Conservation (phyloP, 805 yeast species). For the Sugiyamaella mastotermitis region DNA sequence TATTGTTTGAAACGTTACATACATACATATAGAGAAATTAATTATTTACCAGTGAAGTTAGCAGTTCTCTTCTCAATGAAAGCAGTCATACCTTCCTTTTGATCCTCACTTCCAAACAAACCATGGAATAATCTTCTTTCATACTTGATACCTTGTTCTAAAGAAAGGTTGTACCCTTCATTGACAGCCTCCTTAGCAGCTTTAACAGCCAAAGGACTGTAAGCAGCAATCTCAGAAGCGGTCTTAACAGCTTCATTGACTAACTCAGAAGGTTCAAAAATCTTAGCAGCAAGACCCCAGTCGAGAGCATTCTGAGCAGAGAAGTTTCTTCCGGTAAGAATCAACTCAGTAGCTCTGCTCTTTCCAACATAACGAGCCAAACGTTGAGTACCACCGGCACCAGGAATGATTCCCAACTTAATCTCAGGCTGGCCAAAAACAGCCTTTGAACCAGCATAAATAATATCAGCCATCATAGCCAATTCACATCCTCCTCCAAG, state of each 20-base stretch:
- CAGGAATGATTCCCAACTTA: conserved; percentile 46
- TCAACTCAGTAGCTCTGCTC: conserved; percentile 43
- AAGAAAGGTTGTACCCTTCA: conserved; percentile 32
- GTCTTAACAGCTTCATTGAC: conserved; percentile 40
- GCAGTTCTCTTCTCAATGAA: conserved; percentile 43
- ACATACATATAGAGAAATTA: background rate
- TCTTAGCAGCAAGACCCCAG: conserved; percentile 44
- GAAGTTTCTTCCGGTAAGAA: conserved; percentile 43
- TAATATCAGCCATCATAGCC: conserved; percentile 48
- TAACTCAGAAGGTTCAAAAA: conserved; percentile 35
- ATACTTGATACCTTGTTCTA: conserved; percentile 36
- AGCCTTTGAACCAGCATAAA: conserved; percentile 45
- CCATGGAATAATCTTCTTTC: conserved; percentile 43
- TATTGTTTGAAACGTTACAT: too few species aligned
- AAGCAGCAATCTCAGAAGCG: conserved; percentile 37
- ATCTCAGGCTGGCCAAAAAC: conserved; percentile 52
- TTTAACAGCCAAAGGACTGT: conserved; percentile 39
- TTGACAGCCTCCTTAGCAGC: conserved; percentile 44
- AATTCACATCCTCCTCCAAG: conserved; percentile 54
- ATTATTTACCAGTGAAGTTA: conserved; percentile 29
- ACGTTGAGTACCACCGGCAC: conserved; percentile 51
- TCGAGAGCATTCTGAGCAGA: conserved; percentile 39
- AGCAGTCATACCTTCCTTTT: conserved; percentile 46
- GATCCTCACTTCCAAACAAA: conserved; percentile 42
- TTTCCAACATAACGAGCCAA: conserved; percentile 44